Percentiles rank a stretch among this genome's conserved stretches.
Conservation (phyloP, 78 protist species). For the Corallochytrium limacisporum region DNA sequence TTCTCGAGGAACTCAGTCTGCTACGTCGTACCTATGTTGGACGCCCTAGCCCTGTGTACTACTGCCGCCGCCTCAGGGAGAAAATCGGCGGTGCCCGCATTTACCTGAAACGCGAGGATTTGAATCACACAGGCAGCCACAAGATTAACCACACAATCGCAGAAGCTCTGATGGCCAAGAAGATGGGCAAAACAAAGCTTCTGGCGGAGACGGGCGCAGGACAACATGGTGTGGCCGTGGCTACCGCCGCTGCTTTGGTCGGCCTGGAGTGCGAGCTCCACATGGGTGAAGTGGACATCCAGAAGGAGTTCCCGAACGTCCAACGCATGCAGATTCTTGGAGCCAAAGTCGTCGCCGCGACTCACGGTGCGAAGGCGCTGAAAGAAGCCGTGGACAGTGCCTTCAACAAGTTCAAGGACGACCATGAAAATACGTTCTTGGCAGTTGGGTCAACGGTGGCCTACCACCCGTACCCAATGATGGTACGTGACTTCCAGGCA, state of each 20-base stretch:
- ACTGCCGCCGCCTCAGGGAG: slow-evolving; percentile 5
- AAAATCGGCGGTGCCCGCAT: slow-evolving; percentile 35
- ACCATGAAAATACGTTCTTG: slow-evolving; percentile 62
- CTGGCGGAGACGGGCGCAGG: slow-evolving; percentile 86
- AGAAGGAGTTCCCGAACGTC: slow-evolving; percentile 60
- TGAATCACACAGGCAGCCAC: slow-evolving; percentile 73
- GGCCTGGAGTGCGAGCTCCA: slow-evolving; percentile 36
- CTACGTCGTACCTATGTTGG: too few species aligned
- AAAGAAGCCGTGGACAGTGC: too few species aligned
- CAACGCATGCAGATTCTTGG: slow-evolving; percentile 76
- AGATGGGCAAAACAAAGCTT: slow-evolving; percentile 57
- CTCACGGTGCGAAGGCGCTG: slow-evolving; percentile 40
- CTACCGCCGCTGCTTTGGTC: slow-evolving; percentile 61
- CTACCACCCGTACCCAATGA: slow-evolving; percentile 72
- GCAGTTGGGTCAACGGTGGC: slow-evolving; percentile 74
- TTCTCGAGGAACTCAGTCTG: too few species aligned
- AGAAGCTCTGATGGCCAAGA: slow-evolving; percentile 59
- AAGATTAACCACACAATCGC: slow-evolving; percentile 78
- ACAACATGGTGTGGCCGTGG: slow-evolving; percentile 81
- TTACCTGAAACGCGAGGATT: slow-evolving; percentile 59
- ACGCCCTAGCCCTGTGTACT: slow-evolving; percentile 14
- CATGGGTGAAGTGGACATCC: slow-evolving; percentile 38
- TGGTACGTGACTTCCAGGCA: slow-evolving; percentile 79
- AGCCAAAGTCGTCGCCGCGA: slow-evolving; percentile 51
- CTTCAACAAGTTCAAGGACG: slow-evolving; percentile 61